phyloP scores from a whole-genome alignment of 2,329 filamentous ascomycete species.

The Kalaharituber pfeilii region DNA sequence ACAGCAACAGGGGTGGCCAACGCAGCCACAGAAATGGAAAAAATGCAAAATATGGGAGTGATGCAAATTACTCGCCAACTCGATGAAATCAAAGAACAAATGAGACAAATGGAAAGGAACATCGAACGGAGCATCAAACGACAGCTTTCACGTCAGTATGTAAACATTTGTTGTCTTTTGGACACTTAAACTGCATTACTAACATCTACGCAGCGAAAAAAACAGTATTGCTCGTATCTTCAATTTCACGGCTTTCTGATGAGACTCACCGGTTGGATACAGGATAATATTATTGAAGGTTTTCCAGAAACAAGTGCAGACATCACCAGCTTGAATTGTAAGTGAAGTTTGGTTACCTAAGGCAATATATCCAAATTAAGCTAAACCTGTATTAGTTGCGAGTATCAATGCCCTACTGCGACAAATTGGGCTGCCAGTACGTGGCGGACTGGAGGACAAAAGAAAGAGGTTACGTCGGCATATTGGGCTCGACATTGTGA shows the following conservation, averaged over 20 bases:
- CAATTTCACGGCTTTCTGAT: neutral
- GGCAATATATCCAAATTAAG: neutral
- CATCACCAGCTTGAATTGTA: slow-evolving; percentile 1
- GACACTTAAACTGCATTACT: neutral
- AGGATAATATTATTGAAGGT: neutral
- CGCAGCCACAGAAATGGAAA: neutral
- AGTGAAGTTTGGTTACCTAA: neutral
- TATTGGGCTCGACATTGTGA: no score
- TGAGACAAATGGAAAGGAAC: slow-evolving; percentile 1
- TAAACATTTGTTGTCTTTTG: neutral
- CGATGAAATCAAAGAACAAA: neutral
- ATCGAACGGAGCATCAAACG: neutral
- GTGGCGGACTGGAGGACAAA: neutral
- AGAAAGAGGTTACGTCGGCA: neutral
- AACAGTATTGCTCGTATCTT: neutral
- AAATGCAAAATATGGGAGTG: neutral
- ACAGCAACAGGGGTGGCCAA: neutral
- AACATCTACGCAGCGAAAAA: neutral
- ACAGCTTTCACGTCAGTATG: neutral
- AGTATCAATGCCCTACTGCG: neutral
- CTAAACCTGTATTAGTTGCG: slow-evolving; percentile 1
- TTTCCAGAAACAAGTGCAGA: neutral
- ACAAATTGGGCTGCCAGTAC: neutral
- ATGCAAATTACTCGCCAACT: neutral
- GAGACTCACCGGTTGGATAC: neutral